phyloP scores from a whole-genome alignment of 78 protist genomes.

The Isochrysis galbana region DNA sequence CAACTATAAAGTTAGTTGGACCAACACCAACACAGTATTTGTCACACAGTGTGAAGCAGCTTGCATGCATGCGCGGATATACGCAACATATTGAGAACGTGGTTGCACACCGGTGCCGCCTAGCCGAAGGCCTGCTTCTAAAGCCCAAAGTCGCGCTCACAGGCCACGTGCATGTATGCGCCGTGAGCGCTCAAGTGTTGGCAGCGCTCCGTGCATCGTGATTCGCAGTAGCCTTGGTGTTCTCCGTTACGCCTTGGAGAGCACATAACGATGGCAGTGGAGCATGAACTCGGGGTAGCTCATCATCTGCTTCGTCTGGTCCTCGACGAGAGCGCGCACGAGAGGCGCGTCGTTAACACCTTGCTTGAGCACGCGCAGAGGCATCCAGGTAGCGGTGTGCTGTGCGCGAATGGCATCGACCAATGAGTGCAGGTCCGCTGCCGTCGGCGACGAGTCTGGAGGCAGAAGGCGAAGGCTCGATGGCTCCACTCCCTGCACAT shows the following conservation, averaged over 20 bases:
- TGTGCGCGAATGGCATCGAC: not conserved
- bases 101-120: no score
- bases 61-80: no score
- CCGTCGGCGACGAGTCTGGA: not conserved
- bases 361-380: not conserved
- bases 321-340: not conserved
- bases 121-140: no score
- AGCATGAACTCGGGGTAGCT: not conserved
- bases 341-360: not conserved
- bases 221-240: no score
- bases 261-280: not conserved
- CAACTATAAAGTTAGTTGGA: no score
- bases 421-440: not conserved
- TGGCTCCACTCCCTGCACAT: not conserved
- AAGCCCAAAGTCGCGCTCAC: no score
- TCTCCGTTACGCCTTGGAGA: not conserved
- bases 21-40: no score
- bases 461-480: not conserved
- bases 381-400: not conserved
- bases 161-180: no score
- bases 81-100: no score
- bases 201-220: no score
- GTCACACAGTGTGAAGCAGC: no score
- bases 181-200: no score
- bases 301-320: slow-evolving; percentile 1